Conservation (phyloP, 1,284 basidiomycete genomes). For the Malassezia cuniculi region DNA sequence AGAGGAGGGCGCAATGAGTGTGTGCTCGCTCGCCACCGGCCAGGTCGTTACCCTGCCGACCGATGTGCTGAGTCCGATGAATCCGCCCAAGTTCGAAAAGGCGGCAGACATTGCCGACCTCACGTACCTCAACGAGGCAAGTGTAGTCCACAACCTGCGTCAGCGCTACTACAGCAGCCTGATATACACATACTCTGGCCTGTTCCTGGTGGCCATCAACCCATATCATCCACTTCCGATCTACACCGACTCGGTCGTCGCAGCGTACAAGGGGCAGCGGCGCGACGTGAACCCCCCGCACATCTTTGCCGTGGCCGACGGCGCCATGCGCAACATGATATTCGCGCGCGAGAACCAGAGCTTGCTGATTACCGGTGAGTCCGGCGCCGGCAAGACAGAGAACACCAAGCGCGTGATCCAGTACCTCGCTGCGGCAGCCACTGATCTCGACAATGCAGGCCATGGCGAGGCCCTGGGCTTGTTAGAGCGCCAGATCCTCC, state of each 20-base stretch:
- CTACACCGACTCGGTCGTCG: slow-evolving; percentile 79
- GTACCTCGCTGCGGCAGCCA: slow-evolving; percentile 92
- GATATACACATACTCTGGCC: slow-evolving; percentile 91
- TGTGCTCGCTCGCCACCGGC: slow-evolving; percentile 53
- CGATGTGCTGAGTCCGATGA: slow-evolving; percentile 48
- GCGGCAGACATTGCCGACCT: slow-evolving; percentile 97
- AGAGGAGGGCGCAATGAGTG: slow-evolving; percentile 56
- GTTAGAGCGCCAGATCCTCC: slow-evolving; percentile 88
- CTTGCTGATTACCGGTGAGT: slow-evolving; percentile 98
- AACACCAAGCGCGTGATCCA: slow-evolving; percentile 99
- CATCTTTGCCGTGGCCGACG: slow-evolving; percentile 91
- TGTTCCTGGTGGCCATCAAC: slow-evolving; percentile 96
- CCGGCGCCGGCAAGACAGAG: slow-evolving; percentile 97
- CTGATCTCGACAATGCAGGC: slow-evolving; percentile 40
- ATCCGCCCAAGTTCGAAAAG: slow-evolving; percentile 94
- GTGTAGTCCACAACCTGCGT: slow-evolving; percentile 90
- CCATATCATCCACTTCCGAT: slow-evolving; percentile 86
- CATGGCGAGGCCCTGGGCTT: slow-evolving; percentile 55
- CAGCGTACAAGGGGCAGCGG: slow-evolving; percentile 81
- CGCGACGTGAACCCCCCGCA: slow-evolving; percentile 93
- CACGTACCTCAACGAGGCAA: slow-evolving; percentile 95
- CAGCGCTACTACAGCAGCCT: slow-evolving; percentile 78
- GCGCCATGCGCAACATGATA: slow-evolving; percentile 96
- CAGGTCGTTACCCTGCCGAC: slow-evolving; percentile 52
- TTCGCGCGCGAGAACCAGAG: slow-evolving; percentile 94